These are phyloP conservation scores for Microascus cirrosus DNA, from an alignment of 2,329 filamentous ascomycete species.

Conservation along the genomic window DNA sequence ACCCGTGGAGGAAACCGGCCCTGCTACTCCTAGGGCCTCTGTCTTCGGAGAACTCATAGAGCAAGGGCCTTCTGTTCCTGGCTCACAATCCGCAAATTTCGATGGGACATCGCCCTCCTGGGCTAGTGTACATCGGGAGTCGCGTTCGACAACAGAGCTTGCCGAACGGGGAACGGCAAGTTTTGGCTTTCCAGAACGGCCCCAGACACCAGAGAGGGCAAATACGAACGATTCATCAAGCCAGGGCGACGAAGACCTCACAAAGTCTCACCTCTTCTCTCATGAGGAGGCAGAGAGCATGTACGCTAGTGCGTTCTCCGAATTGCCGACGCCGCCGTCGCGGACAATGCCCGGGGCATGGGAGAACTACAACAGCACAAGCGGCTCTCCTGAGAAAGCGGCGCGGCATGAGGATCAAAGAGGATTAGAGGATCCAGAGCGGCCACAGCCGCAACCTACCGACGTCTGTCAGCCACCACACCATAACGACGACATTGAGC, in stretches of 20 bases:
- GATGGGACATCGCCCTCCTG: neutral
- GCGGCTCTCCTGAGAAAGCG: neutral
- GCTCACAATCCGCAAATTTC: neutral
- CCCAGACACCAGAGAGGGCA: neutral
- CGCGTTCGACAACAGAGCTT: neutral
- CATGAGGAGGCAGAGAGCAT: constrained; percentile 77
- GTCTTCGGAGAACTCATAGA: constrained; percentile 24
- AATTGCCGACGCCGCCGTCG: constrained; percentile 4
- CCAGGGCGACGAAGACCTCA: constrained; percentile 35
- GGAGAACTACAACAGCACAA: constrained; percentile 21
- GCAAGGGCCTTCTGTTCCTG: neutral
- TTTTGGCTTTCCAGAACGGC: neutral
- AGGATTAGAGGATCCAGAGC: neutral
- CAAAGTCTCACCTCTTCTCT: constrained; percentile 59
- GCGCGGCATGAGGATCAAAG: neutral
- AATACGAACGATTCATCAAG: constrained; percentile 3
- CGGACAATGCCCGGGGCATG: constrained; percentile 40
- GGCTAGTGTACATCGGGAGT: constrained; percentile 1
- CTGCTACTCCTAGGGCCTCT: constrained; percentile 43
- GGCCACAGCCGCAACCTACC: neutral
- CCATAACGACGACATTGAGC: neutral
- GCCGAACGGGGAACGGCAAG: neutral
- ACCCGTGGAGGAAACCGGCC: constrained; percentile 23
- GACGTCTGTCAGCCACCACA: neutral
- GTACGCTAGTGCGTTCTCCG: constrained; percentile 67